These are phyloP conservation scores for Globisporangium polare DNA, from an alignment of 352 stramenopile species.

Conservation along the genomic window DNA sequence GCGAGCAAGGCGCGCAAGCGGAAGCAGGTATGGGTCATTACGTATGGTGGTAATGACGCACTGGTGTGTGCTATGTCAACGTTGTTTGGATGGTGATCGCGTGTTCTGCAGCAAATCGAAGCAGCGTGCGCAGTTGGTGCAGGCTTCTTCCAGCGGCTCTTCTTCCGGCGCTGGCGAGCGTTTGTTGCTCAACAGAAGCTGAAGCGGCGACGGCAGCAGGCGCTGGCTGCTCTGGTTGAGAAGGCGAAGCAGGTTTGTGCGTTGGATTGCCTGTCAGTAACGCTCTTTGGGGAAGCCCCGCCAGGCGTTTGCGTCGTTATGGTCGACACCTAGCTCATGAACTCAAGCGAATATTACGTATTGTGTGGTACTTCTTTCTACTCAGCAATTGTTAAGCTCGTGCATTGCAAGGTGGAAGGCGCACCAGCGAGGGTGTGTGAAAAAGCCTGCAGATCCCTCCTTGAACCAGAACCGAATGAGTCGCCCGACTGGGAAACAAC, in stretches of 20 bases:
- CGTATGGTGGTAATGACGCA: too few species aligned
- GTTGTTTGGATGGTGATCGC: not conserved
- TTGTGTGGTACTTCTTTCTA: not conserved
- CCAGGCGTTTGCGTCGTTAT: not conserved
- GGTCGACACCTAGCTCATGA: not conserved
- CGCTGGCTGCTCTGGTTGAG: not conserved
- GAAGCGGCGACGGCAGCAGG: not conserved
- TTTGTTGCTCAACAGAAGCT: not conserved
- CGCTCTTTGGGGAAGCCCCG: not conserved
- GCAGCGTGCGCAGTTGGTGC: constrained; percentile 14
- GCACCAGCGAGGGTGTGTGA: not conserved
- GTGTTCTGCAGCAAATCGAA: constrained; percentile 4
- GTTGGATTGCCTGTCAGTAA: not conserved
- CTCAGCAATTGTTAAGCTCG: not conserved
- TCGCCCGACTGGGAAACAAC: not conserved
- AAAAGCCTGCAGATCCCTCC: not conserved
- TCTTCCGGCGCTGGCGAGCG: constrained; percentile 15
- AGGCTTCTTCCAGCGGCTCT: constrained; percentile 14
- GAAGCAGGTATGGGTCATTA: too few species aligned
- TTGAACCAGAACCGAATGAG: not conserved
- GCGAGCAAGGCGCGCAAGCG: not conserved
- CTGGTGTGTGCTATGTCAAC: too few species aligned
- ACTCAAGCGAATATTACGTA: too few species aligned
- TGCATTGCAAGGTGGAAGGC: constrained; percentile 2
- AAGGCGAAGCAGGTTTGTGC: constrained; percentile 1